Conservation (phyloP, 2,329 filamentous ascomycete genomes). For the Exophiala alcalophila region DNA sequence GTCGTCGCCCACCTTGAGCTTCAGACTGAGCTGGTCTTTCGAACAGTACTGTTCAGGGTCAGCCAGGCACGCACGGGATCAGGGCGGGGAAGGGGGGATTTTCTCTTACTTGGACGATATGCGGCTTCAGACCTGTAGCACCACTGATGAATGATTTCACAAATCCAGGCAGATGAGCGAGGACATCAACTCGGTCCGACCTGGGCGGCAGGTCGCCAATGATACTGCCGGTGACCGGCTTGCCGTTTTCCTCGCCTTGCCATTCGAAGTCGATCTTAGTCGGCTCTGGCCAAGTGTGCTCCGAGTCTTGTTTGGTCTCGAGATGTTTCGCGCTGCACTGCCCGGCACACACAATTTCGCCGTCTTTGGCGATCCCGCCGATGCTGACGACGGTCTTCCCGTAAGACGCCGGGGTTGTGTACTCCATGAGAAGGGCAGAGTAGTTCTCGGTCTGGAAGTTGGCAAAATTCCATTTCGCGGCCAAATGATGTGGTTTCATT, state of each 20-base stretch:
- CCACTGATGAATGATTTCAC: conserved; percentile 90
- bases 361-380: conserved; percentile 74
- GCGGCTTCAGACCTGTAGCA: conserved; percentile 88
- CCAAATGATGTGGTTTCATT: conserved; percentile 98
- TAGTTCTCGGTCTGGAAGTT: conserved; percentile 85
- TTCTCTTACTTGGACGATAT: conserved; percentile 85
- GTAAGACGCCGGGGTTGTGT: conserved; percentile 88
- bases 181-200: conserved; percentile 84
- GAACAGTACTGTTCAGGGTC: conserved; percentile 63
- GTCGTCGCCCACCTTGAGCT: conserved; percentile 79
- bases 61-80: too few species aligned
- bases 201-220: conserved; percentile 66
- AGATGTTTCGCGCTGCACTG: conserved; percentile 66
- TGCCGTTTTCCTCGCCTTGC: conserved; percentile 71
- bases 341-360: conserved; percentile 73
- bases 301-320: conserved; percentile 65
- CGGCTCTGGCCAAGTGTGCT: conserved; percentile 88
- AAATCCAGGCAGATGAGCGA: conserved; percentile 93
- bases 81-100: too few species aligned
- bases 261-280: conserved; percentile 71
- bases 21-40: conserved; percentile 64
- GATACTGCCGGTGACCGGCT: conserved; percentile 66
- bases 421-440: conserved; percentile 94
- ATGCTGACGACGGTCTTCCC: conserved; percentile 80
- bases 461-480: conserved; percentile 87